These are phyloP conservation scores for Collybia sp. DNA, from an alignment of 768 basidiomycete species.

Conservation along the genomic window DNA sequence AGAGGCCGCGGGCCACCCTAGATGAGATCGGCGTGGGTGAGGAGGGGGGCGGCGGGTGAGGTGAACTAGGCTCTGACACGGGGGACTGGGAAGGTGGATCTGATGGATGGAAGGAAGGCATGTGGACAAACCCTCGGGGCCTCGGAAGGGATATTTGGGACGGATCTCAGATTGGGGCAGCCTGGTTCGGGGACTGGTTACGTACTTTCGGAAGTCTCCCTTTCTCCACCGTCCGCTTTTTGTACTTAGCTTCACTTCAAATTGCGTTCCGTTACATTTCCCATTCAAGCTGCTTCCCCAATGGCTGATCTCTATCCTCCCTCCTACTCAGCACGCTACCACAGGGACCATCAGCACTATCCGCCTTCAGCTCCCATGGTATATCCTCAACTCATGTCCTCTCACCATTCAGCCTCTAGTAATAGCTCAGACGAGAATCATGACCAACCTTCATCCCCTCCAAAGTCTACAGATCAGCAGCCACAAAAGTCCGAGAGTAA, in stretches of 20 bases:
- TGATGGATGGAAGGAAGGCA: constrained; percentile 14
- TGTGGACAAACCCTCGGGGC: constrained; percentile 27
- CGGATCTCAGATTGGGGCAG: constrained; percentile 24
- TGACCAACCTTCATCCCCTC: constrained; percentile 42
- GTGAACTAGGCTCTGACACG: too few relatives aligned
- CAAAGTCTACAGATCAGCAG: constrained; percentile 34
- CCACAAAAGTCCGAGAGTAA: constrained; percentile 71
- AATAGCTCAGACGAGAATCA: constrained; percentile 43
- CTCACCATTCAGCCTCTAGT: constrained; percentile 35
- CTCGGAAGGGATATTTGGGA: constrained; percentile 29
- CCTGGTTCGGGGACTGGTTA: constrained; percentile 19
- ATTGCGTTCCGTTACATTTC: constrained; percentile 12
- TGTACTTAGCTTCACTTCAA: constrained; percentile 21
- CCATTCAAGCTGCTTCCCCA: constrained; percentile 17
- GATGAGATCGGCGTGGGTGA: too few relatives aligned
- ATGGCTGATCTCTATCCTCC: constrained; percentile 60
- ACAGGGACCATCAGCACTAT: constrained; percentile 29
- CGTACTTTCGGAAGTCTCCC: constrained; percentile 38
- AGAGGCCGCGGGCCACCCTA: neutral
- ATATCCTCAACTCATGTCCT: constrained; percentile 31
- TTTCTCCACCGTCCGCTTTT: constrained; percentile 36
- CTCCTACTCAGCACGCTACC: constrained; percentile 29
- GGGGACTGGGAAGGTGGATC: constrained; percentile 10
- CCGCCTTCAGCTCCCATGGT: constrained; percentile 22
- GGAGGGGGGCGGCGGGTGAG: too few relatives aligned